These are phyloP conservation scores for Phylloporus arenicola DNA, from an alignment of 768 basidiomycete species.

Conservation along the genomic window DNA sequence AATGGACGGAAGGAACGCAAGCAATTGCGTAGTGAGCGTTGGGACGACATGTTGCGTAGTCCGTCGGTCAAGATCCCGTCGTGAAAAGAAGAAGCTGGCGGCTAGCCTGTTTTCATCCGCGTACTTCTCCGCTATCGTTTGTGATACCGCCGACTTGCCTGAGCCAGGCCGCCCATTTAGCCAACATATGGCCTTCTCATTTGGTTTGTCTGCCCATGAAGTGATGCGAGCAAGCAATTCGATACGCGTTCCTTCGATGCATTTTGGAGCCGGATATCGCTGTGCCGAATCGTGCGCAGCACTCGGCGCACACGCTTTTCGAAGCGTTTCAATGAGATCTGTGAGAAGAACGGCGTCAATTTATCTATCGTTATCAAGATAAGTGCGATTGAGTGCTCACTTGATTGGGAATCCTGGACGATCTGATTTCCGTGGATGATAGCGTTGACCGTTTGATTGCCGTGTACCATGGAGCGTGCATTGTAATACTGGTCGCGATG, in stretches of 20 bases:
- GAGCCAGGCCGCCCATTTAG: conserved; percentile 23
- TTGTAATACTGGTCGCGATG: conserved; percentile 13
- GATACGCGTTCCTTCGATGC: conserved; percentile 20
- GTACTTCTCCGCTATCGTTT: conserved; percentile 28
- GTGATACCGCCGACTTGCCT: conserved; percentile 28
- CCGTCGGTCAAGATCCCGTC: conserved; percentile 22
- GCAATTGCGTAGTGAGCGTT: conserved; percentile 31
- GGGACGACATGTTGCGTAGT: conserved; percentile 23
- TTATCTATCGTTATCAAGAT: neutral
- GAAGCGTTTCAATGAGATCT: conserved; percentile 14
- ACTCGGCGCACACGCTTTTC: conserved; percentile 13
- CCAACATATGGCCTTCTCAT: conserved; percentile 17
- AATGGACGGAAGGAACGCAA: conserved; percentile 16
- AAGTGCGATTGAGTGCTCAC: neutral
- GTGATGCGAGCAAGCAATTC: conserved; percentile 14
- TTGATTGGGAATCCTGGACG: conserved; percentile 7
- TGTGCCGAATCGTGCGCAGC: conserved; percentile 18
- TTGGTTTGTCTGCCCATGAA: conserved; percentile 11
- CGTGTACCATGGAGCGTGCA: conserved; percentile 9
- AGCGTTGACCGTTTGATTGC: conserved; percentile 12
- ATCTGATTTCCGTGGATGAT: conserved; percentile 19
- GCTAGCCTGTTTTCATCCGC: conserved; percentile 19
- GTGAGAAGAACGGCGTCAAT: neutral
- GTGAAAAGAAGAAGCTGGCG: conserved; percentile 35
- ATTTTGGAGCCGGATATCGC: conserved; percentile 17